Conservation (phyloP, 768 basidiomycete genomes). For the Kwoniella europaea region DNA sequence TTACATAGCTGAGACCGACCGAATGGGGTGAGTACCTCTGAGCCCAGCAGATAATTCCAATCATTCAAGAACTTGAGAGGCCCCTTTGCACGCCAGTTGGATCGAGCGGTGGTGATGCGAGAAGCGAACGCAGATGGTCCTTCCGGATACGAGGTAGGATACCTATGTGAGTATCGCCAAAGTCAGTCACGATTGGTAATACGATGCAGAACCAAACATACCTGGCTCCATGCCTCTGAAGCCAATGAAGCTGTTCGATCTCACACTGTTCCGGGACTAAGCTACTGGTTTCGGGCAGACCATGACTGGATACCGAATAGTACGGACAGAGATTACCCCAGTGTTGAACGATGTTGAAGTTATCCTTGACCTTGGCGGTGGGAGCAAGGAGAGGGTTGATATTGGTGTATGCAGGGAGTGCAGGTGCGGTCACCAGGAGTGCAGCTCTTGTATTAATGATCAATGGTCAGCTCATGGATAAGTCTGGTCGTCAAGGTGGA, state of each 20-base stretch:
- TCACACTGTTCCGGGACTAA: slow-evolving; percentile 49
- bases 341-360: slow-evolving; percentile 53
- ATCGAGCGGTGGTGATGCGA: slow-evolving; percentile 32
- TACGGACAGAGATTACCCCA: slow-evolving; percentile 57
- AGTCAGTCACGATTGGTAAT: background rate
- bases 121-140: slow-evolving; percentile 40
- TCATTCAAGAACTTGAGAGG: slow-evolving; percentile 76
- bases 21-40: slow-evolving; percentile 85
- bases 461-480: background rate
- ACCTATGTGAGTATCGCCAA: slow-evolving; percentile 25
- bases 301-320: slow-evolving; percentile 53
- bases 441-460: slow-evolving; percentile 34
- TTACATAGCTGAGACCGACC: slow-evolving; percentile 78
- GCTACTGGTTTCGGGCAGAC: slow-evolving; percentile 45
- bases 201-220: slow-evolving; percentile 7
- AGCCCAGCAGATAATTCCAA: slow-evolving; percentile 87
- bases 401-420: slow-evolving; percentile 44
- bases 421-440: slow-evolving; percentile 49
- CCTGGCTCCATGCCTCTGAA: slow-evolving; percentile 57
- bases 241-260: slow-evolving; percentile 52
- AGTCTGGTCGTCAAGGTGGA: background rate
- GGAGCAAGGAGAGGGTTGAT: slow-evolving; percentile 50
- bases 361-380: slow-evolving; percentile 18
- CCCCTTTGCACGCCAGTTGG: slow-evolving; percentile 62
- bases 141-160: slow-evolving; percentile 47